These are phyloP conservation scores for Neopestalotiopsis rosae DNA, from an alignment of 2,329 filamentous ascomycete genomes.

Conservation along the genomic window DNA sequence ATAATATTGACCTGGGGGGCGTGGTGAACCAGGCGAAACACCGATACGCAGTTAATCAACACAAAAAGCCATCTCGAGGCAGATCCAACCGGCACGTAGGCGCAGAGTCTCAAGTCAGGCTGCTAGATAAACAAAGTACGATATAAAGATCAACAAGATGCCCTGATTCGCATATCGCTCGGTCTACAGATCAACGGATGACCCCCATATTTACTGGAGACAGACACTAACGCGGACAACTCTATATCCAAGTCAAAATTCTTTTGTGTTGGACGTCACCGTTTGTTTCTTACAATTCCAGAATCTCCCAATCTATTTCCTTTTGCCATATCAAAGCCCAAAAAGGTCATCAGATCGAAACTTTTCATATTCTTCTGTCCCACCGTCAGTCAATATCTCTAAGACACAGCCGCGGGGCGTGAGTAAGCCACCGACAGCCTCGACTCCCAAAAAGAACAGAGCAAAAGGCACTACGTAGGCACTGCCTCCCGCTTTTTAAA, in stretches of 20 bases:
- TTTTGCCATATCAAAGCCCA: too few species aligned
- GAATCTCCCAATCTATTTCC: background rate
- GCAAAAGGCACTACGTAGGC: background rate
- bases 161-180: background rate
- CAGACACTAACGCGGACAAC: background rate
- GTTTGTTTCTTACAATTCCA: background rate
- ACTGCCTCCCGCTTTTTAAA: background rate
- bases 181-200: too few species aligned
- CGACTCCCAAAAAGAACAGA: too few species aligned
- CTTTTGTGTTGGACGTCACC: too few species aligned
- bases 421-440: too few species aligned
- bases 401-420: too few species aligned
- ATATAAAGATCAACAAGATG: background rate
- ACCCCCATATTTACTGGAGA: too few species aligned
- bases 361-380: too few species aligned
- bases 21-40: background rate
- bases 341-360: too few species aligned
- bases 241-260: background rate
- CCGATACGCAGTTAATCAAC: background rate
- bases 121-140: background rate
- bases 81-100: background rate
- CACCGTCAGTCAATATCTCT: too few species aligned
- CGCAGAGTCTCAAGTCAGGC: background rate
- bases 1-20: background rate
- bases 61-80: background rate